A percentile compares a stretch with the other conserved stretches of the same genome.
Conservation (phyloP, 2,329 filamentous ascomycete species). For the Macroventuria anomochaeta region DNA sequence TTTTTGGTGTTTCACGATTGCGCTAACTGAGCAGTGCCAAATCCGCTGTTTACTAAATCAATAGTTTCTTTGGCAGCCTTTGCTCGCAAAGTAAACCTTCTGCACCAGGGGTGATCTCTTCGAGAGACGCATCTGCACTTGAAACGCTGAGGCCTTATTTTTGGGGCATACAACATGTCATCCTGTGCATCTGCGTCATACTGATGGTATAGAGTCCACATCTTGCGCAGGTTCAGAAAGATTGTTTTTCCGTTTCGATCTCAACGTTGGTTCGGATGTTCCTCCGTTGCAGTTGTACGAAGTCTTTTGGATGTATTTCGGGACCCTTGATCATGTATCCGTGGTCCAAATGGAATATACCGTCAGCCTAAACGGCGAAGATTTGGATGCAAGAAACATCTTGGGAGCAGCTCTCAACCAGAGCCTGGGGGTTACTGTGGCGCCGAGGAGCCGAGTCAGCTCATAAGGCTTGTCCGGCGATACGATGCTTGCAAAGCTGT, state of each 20-base stretch:
- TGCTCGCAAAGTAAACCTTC: conserved; percentile 2
- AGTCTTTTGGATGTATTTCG: not conserved
- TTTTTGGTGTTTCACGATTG: conserved; percentile 12
- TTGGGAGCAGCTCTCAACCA: not conserved
- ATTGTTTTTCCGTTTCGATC: not conserved
- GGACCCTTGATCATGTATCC: not conserved
- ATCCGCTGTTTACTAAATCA: conserved; percentile 22
- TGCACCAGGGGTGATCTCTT: not conserved
- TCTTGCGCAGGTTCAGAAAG: not conserved
- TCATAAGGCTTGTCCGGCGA: not conserved
- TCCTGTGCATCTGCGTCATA: conserved; percentile 6
- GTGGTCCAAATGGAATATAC: not conserved
- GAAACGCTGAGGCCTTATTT: conserved; percentile 9
- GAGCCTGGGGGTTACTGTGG: conserved; percentile 1
- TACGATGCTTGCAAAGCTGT: not conserved
- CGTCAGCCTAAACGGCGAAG: not conserved
- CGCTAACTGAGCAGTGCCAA: conserved; percentile 12
- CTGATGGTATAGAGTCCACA: not conserved
- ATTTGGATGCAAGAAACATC: conserved; percentile 1
- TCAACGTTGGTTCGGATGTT: not conserved
- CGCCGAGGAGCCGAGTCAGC: not conserved
- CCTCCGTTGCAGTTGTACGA: not conserved
- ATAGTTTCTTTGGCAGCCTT: conserved; percentile 16
- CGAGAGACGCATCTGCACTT: not conserved
- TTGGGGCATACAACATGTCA: conserved; percentile 1